phyloP scores from a whole-genome alignment of 2,329 filamentous ascomycete species.

The Exophiala aquamarina region DNA sequence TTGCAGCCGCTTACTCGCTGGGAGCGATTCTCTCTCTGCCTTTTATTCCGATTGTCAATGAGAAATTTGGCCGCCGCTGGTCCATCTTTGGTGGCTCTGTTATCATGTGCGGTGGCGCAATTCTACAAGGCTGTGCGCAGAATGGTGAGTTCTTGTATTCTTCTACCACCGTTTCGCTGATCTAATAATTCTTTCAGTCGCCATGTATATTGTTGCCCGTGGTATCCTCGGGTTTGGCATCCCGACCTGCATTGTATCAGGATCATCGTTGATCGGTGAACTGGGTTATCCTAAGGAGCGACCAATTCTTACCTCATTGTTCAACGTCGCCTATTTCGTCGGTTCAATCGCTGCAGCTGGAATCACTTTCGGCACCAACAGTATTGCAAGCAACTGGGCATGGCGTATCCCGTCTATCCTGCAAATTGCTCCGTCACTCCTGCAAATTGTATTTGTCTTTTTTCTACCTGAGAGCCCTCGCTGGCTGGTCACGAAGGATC shows the following conservation, averaged over 20 bases:
- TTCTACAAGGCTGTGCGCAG: constrained; percentile 56
- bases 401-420: constrained; percentile 48
- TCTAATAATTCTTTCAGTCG: constrained; percentile 42
- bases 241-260: constrained; percentile 59
- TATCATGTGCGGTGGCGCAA: constrained; percentile 56
- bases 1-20: constrained; percentile 60
- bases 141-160: constrained; percentile 38
- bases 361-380: constrained; percentile 41
- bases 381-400: constrained; percentile 40
- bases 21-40: constrained; percentile 60
- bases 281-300: constrained; percentile 62
- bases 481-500: constrained; percentile 29
- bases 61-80: constrained; percentile 56
- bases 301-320: constrained; percentile 58
- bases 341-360: constrained; percentile 46
- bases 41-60: constrained; percentile 57
- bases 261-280: constrained; percentile 60
- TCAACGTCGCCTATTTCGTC: constrained; percentile 61
- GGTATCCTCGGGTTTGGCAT: constrained; percentile 64
- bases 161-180: no score
- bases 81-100: constrained; percentile 57
- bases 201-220: constrained; percentile 62
- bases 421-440: constrained; percentile 37
- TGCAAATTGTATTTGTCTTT: constrained; percentile 31
- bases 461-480: constrained; percentile 28